These are phyloP conservation scores for Ophiobolus disseminans DNA, from an alignment of 2,329 filamentous ascomycete species.

Conservation along the genomic window DNA sequence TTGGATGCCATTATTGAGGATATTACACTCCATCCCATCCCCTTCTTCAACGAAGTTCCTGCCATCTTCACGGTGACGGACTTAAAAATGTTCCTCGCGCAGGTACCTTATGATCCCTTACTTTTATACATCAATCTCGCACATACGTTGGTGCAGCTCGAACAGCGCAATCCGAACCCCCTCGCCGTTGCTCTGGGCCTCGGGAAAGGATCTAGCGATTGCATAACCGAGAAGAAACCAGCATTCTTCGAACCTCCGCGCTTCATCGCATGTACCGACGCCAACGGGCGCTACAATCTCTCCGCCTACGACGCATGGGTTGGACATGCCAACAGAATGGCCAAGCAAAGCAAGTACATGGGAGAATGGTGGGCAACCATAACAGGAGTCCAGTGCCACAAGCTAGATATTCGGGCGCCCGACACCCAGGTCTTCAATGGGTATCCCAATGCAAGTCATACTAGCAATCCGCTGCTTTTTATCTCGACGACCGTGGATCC, in stretches of 20 bases:
- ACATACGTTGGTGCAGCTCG: conserved; percentile 8
- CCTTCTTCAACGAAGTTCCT: conserved; percentile 1
- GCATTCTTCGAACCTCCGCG: conserved; percentile 11
- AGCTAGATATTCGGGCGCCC: conserved; percentile 13
- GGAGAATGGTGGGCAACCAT: conserved; percentile 20
- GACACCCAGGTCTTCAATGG: conserved; percentile 15
- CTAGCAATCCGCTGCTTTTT: conserved; percentile 18
- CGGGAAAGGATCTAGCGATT: background rate
- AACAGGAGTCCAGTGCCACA: conserved; percentile 10
- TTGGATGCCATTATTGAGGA: conserved; percentile 12
- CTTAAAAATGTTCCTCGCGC: conserved; percentile 4
- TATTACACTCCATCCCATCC: conserved; percentile 9
- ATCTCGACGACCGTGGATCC: conserved; percentile 18
- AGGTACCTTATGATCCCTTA: conserved; percentile 9
- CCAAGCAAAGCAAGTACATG: conserved; percentile 11
- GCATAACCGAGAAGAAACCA: background rate
- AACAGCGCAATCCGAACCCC: conserved; percentile 9
- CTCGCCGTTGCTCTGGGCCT: background rate
- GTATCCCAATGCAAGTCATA: conserved; percentile 8
- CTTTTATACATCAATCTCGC: conserved; percentile 9
- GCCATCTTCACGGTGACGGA: conserved; percentile 11
- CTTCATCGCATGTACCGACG: conserved; percentile 24
- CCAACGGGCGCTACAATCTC: conserved; percentile 15
- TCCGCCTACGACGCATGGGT: conserved; percentile 7
- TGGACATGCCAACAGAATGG: conserved; percentile 3